Base-by-base conservation (phyloP, 1,139 yeast species). In the Hemisphaericaspora subhashii region DNA sequence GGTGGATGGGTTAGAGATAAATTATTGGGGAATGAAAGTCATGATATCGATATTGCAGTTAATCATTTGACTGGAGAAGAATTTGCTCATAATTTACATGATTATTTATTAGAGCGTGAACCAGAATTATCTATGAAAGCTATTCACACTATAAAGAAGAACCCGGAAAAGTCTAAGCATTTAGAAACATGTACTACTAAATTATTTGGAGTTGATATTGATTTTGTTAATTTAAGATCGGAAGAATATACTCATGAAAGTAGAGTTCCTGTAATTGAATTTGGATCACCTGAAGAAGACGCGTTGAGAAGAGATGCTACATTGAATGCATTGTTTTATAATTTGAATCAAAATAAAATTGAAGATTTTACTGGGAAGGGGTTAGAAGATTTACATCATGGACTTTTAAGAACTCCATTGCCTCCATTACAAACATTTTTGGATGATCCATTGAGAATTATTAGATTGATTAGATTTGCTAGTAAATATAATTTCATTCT, bases 1-100 rank as follows among this genome's bases (percentile, higher is more conserved):
- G 99, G 99, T 23, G 99, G 99, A 1, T 92, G 99, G 99, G 99
- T 92, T 5, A 75, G 99, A 52, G 99, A 92, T 60, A 92, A 92
- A 64, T 66, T 92, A 27, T 67, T 94, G 28, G 95, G 95, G 0
- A 72, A 74, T 36, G 81, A 78, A 23, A 83, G 94, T 39, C 82
- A 92, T 55, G 99, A 92, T 59, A 69, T 92, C 31, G 99, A 92
- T 54, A 86, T 92, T 40, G 98, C 97, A 6, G 77, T 94, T 41
- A 89, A 92, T 58, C 72, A 72, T 41, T 64, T 87, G 53, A 78
- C 95, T 0, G 99, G 99, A 1, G 88, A 86, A 55, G 82, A 81
- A 31, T 92, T 94, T 66, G 97, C 95, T 1, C 69, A 70, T 34
- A 76, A 74, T 14, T 64, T 92, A 42, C 76, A 77, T 41, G 67